phyloP scores from a whole-genome alignment of 2,329 filamentous ascomycete species.

The Trichocomaceae sp. region DNA sequence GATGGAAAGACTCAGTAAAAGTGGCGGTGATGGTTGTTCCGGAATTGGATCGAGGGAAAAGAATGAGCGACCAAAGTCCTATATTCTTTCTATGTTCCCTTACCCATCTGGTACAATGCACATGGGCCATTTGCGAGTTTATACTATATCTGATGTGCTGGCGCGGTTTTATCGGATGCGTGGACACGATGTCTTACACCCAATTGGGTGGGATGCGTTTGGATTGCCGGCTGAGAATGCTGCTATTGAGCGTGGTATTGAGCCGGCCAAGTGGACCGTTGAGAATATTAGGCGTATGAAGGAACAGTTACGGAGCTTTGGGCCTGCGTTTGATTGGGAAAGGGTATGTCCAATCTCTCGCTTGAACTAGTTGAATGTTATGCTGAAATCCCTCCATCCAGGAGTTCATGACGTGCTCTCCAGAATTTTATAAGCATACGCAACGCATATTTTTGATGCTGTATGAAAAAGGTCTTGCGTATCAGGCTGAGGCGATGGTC shows the following conservation, averaged over 20 bases:
- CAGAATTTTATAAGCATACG: slow-evolving; percentile 82
- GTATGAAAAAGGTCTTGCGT: slow-evolving; percentile 66
- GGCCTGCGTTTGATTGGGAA: slow-evolving; percentile 76
- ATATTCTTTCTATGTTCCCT: slow-evolving; percentile 86
- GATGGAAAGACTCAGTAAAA: not conserved
- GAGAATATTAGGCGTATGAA: slow-evolving; percentile 82
- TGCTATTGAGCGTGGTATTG: slow-evolving; percentile 72
- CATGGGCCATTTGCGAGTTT: slow-evolving; percentile 79
- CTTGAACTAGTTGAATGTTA: not conserved
- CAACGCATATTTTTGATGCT: slow-evolving; percentile 78
- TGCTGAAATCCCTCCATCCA: slow-evolving; percentile 31
- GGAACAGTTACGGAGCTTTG: slow-evolving; percentile 69
- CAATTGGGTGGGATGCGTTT: slow-evolving; percentile 96
- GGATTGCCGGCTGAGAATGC: slow-evolving; percentile 88
- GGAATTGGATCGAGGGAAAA: slow-evolving; percentile 3
- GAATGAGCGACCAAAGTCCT: slow-evolving; percentile 42
- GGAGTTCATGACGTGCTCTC: slow-evolving; percentile 80
- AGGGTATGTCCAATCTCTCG: slow-evolving; percentile 47
- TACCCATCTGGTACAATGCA: slow-evolving; percentile 85
- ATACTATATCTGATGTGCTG: slow-evolving; percentile 82
- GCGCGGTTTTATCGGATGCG: slow-evolving; percentile 69
- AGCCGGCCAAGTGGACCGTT: slow-evolving; percentile 71
- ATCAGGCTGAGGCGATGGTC: slow-evolving; percentile 74
- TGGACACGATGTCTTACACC: slow-evolving; percentile 68
- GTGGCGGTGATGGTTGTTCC: not conserved